A percentile compares a stretch with the other conserved stretches of the same genome.
Conservation (phyloP, 2,329 filamentous ascomycete genomes). For the Alternaria infectoria region DNA sequence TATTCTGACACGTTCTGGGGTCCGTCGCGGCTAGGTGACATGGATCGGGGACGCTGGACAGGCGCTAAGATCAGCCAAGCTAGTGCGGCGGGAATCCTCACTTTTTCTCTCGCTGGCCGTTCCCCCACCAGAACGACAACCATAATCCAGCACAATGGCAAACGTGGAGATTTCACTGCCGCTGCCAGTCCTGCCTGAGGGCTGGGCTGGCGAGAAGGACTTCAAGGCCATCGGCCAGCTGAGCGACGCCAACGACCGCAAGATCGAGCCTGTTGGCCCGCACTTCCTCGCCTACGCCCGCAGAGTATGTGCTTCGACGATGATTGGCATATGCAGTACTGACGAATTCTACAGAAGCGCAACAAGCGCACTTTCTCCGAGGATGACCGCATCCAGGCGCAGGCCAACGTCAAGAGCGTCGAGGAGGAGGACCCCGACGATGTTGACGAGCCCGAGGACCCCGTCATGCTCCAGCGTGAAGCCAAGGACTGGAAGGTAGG, state of each 20-base stretch:
- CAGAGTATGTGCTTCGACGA: constrained; percentile 64
- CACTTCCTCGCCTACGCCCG: constrained; percentile 98
- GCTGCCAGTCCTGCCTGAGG: constrained; percentile 77
- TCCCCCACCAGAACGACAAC: constrained; percentile 14
- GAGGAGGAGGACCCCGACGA: constrained; percentile 90
- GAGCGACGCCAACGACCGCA: constrained; percentile 79
- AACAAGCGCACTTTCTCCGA: constrained; percentile 98
- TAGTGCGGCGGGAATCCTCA: constrained; percentile 14
- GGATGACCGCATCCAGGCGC: constrained; percentile 96
- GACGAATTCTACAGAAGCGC: constrained; percentile 61
- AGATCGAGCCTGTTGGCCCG: constrained; percentile 93
- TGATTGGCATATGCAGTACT: constrained; percentile 10
- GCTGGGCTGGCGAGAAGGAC: constrained; percentile 87
- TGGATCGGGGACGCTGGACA: background rate
- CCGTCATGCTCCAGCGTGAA: constrained; percentile 87
- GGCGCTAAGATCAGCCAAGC: constrained; percentile 13
- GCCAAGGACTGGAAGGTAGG: constrained; percentile 99
- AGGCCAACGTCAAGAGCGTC: constrained; percentile 92
- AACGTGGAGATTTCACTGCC: constrained; percentile 67
- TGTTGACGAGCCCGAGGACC: constrained; percentile 92
- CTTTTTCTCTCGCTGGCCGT: constrained; percentile 11
- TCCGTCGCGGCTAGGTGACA: constrained; percentile 5
- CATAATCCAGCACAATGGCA: constrained; percentile 62
- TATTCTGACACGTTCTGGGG: constrained; percentile 16
- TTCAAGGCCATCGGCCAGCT: constrained; percentile 85